phyloP scores from a whole-genome alignment of 306 rosid genomes.

The Vigna unguiculata region DNA sequence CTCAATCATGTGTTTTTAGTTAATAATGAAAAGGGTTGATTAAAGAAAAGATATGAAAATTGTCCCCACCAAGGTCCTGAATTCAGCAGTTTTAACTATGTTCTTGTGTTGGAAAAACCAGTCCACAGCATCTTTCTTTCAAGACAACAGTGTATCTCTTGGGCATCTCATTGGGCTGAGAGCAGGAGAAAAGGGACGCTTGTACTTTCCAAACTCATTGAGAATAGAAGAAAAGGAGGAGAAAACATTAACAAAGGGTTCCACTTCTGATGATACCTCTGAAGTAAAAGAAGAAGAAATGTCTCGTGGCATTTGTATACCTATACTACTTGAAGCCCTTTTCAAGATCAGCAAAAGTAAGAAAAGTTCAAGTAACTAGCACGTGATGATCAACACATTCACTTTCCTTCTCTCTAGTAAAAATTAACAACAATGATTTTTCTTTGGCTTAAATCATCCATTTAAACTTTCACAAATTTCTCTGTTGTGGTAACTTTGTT shows the following conservation, averaged over 20 bases:
- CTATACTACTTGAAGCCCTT: constrained; percentile 52
- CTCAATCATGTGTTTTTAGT: not conserved
- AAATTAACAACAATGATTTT: constrained; percentile 27
- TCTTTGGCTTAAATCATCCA: not conserved
- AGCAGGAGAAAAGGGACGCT: constrained; percentile 58
- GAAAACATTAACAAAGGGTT: constrained; percentile 34
- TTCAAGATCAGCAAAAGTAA: constrained; percentile 58
- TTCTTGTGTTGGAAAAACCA: constrained; percentile 46
- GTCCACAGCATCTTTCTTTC: constrained; percentile 90
- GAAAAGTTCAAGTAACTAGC: constrained; percentile 56
- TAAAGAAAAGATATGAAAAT: not conserved
- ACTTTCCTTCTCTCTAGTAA: not conserved
- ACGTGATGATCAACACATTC: constrained; percentile 15
- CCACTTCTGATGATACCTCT: constrained; percentile 47
- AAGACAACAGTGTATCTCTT: constrained; percentile 73
- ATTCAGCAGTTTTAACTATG: not conserved
- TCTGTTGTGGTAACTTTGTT: constrained; percentile 22
- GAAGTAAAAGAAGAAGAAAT: constrained; percentile 44
- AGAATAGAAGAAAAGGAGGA: constrained; percentile 52
- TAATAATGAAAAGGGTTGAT: not conserved
- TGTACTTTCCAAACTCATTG: constrained; percentile 56
- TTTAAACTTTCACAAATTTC: constrained; percentile 5
- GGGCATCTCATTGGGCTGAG: constrained; percentile 77
- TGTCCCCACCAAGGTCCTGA: not conserved
- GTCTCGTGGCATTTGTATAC: constrained; percentile 61